Evolutionary conservation across 169 alveolate genomes (phyloP).

Genomic region (Eimeria mitis): DNA sequence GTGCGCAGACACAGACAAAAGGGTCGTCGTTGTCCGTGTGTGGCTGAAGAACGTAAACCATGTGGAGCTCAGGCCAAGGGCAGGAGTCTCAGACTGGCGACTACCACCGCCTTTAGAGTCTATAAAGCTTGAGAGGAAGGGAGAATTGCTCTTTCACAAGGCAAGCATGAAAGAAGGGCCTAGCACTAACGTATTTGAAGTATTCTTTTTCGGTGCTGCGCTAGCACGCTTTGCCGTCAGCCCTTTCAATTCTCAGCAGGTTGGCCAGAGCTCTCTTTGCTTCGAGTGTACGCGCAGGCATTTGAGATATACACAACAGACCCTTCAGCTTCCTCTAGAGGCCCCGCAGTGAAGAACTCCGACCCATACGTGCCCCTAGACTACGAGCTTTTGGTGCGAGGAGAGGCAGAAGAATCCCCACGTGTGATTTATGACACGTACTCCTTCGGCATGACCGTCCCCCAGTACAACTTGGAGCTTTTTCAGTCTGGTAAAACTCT

Average conservation of each 20-base stretch:
- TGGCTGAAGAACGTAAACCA: conserved; percentile 54
- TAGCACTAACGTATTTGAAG: background rate
- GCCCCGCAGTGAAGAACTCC: conserved; percentile 30
- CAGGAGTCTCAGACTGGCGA: conserved; percentile 51
- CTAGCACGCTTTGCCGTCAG: background rate
- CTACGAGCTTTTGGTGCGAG: conserved; percentile 82
- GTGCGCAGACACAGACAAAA: background rate
- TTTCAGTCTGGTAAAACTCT: conserved; percentile 85
- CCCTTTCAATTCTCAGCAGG: background rate
- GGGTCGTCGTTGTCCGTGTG: conserved; percentile 53
- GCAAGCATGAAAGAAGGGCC: conserved; percentile 29
- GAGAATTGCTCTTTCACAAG: conserved; percentile 25
- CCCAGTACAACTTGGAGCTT: conserved; percentile 83
- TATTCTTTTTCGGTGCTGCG: background rate
- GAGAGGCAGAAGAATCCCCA: conserved; percentile 79
- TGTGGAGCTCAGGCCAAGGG: conserved; percentile 62
- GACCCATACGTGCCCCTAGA: conserved; percentile 74
- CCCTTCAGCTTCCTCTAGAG: conserved; percentile 43
- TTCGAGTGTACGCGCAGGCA: conserved; percentile 34
- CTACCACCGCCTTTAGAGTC: conserved; percentile 34
- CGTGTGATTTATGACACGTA: conserved; percentile 84
- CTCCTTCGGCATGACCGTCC: conserved; percentile 84
- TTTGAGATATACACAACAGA: conserved; percentile 36
- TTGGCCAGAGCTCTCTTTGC: background rate
- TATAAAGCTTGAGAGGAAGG: conserved; percentile 38